Conservation (phyloP, 1,284 basidiomycete genomes). For the Cutaneotrichosporon sp. region DNA sequence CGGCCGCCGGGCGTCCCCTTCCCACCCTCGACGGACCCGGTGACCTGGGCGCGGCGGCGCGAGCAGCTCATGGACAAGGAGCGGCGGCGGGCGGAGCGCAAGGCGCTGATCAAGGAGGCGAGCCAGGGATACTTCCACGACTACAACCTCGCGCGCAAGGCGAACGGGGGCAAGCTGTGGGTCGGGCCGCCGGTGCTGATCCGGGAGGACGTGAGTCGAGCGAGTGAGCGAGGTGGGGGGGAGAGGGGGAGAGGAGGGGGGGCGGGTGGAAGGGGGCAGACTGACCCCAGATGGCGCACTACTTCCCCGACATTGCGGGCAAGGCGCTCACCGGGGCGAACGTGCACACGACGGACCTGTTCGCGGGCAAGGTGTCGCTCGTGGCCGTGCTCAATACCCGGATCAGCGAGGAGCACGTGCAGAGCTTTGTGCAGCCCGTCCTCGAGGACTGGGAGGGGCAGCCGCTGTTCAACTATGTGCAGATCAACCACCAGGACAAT, state of each 20-base stretch:
- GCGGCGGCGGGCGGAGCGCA: conserved; percentile 67
- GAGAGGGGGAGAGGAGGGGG: background rate
- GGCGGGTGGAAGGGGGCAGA: background rate
- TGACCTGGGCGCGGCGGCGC: conserved; percentile 67
- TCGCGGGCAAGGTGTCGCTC: conserved; percentile 73
- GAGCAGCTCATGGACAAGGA: conserved; percentile 73
- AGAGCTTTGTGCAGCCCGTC: conserved; percentile 69
- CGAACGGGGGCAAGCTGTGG: conserved; percentile 87
- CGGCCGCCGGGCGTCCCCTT: conserved; percentile 72
- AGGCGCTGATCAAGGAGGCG: conserved; percentile 82
- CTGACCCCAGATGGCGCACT: conserved; percentile 71
- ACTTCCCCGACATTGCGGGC: conserved; percentile 86
- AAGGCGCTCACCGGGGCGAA: conserved; percentile 63
- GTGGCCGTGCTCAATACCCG: conserved; percentile 78
- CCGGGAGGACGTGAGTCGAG: conserved; percentile 72
- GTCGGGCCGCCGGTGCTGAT: conserved; percentile 86
- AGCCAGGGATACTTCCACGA: conserved; percentile 90
- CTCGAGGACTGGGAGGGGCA: conserved; percentile 64
- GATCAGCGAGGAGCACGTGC: conserved; percentile 86
- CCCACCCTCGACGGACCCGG: conserved; percentile 61
- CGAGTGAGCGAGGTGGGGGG: conserved; percentile 54
- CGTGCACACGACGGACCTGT: conserved; percentile 76
- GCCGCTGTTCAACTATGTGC: conserved; percentile 74
- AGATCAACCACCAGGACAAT: conserved; percentile 91
- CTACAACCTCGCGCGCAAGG: conserved; percentile 71